Evolutionary conservation across 768 basidiomycete genomes (phyloP), one percentile per base, ranked within the genome.

Genomic region (Suillus tomentosus): DNA sequence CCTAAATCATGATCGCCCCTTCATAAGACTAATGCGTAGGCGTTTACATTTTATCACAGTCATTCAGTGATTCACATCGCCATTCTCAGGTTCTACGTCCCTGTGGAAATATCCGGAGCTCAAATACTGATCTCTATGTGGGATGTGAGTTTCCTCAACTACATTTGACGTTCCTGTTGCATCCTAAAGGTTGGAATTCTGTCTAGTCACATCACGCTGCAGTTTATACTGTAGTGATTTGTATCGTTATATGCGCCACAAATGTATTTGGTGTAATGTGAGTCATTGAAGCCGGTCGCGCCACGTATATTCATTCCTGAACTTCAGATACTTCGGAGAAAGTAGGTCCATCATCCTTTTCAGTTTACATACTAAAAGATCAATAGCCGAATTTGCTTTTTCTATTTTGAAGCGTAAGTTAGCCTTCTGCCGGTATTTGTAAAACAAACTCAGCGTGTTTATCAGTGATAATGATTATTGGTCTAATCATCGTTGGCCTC

Each of bases 81-180:
- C 11, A 63, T 19, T 11, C 31, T 47, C 43, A 47, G 36, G 60
- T 53, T 24, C 54, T 83, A 80, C 3, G 79, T 85, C 0, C 89
- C 90, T 15, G 85, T 87, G 34, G 90, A 92, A 76, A 81, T 94
- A 64, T 86, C 87, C 3, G 91, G 91, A 2, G 86, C 89, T 10
- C 81, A 84, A 11, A 81, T 93, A 61, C 74, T 94, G n/a, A 78
- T 94, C 62, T 80, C 84, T 5, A 90, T 87, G 78, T 93, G 91
- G 92, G 87, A 90, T 68, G 86, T 87, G 65, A 61, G 80, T 73
- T 7, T 43, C 37, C 53, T 19, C 2, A 17, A 22, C 6, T 39
- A n/a, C 50, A 5, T 55, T 37, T 31, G 27, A 19, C 31, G 34
- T 57, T 63, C 57, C 47, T 60, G 27, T 42, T 40, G 37, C 42